phyloP scores from a whole-genome alignment of 306 rosid genomes.

The Casuarina equisetifolia region DNA sequence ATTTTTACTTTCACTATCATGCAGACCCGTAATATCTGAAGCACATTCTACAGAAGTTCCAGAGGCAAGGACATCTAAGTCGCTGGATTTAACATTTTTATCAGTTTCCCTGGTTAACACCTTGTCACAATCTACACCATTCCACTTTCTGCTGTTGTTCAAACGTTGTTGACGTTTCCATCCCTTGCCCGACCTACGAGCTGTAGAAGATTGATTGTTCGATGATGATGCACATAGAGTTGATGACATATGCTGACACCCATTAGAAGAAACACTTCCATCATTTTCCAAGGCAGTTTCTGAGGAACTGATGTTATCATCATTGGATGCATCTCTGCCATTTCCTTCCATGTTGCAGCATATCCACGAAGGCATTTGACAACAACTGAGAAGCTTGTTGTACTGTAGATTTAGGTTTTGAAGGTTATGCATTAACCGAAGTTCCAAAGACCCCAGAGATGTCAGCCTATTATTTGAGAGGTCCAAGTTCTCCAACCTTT shows the following conservation, averaged over 20 bases:
- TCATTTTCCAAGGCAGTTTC: constrained; percentile 53
- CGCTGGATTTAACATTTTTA: constrained; percentile 46
- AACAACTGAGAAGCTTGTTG: constrained; percentile 60
- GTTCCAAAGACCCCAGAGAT: constrained; percentile 78
- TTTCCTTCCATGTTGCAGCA: constrained; percentile 79
- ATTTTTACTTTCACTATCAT: background rate
- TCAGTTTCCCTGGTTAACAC: constrained; percentile 47
- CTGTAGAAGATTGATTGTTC: constrained; percentile 62
- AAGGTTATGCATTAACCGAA: constrained; percentile 72
- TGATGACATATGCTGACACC: constrained; percentile 45
- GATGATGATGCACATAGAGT: constrained; percentile 45
- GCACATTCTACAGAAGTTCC: constrained; percentile 48
- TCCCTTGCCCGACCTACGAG: constrained; percentile 74
- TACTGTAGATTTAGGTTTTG: constrained; percentile 79
- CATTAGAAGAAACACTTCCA: constrained; percentile 42
- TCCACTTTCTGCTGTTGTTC: constrained; percentile 92
- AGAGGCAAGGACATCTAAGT: constrained; percentile 39
- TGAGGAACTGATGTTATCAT: constrained; percentile 57
- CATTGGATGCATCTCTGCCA: constrained; percentile 44
- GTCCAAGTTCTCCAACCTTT: constrained; percentile 83
- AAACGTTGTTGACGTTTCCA: constrained; percentile 89
- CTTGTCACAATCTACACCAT: constrained; percentile 59
- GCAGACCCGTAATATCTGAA: constrained; percentile 36
- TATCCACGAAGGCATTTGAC: constrained; percentile 88
- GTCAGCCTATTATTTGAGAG: constrained; percentile 86